Percentiles rank a stretch among this genome's conserved stretches.
Evolutionary conservation across 331 rosid species (phyloP).

Genomic region (Saraca asoca): DNA sequence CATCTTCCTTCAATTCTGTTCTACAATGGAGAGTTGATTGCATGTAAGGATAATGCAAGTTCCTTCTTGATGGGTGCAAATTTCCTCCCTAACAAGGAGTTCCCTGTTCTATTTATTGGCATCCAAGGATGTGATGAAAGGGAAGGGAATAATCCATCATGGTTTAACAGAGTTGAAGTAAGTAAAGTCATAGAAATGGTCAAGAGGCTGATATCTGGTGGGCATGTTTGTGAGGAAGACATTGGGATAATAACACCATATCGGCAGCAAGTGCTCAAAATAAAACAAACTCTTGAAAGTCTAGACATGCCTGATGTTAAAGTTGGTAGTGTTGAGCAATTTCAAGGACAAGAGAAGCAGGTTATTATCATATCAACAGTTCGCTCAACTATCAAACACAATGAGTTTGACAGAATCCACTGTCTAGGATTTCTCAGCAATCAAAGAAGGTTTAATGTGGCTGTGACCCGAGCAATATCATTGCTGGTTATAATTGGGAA

Average conservation of each 20-base stretch:
- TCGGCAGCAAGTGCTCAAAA: conserved; percentile 83
- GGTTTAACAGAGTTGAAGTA: conserved; percentile 92
- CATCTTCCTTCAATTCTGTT: conserved; percentile 77
- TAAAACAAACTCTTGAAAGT: conserved; percentile 66
- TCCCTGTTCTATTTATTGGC: conserved; percentile 84
- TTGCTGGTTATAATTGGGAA: conserved; percentile 85
- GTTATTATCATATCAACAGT: conserved; percentile 91
- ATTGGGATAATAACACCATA: conserved; percentile 91
- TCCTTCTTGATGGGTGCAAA: conserved; percentile 44
- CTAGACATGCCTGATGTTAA: conserved; percentile 61
- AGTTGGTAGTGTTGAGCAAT: conserved; percentile 97
- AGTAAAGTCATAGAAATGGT: conserved; percentile 76
- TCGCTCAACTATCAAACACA: conserved; percentile 91
- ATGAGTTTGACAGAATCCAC: conserved; percentile 75
- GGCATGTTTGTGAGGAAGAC: conserved; percentile 57
- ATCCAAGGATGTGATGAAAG: conserved; percentile 99
- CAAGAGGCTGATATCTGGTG: conserved; percentile 47
- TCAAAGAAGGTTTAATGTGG: conserved; percentile 88
- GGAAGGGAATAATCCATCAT: conserved; percentile 94
- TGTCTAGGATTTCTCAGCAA: conserved; percentile 95
- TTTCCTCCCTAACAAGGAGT: conserved; percentile 74
- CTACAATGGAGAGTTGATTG: conserved; percentile 69
- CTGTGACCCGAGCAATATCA: conserved; percentile 87
- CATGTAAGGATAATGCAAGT: conserved; percentile 61
- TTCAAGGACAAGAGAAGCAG: conserved; percentile 87